Base-by-base conservation (phyloP, 2,329 filamentous ascomycete genomes). In the Ploettnerulaceae sp. region DNA sequence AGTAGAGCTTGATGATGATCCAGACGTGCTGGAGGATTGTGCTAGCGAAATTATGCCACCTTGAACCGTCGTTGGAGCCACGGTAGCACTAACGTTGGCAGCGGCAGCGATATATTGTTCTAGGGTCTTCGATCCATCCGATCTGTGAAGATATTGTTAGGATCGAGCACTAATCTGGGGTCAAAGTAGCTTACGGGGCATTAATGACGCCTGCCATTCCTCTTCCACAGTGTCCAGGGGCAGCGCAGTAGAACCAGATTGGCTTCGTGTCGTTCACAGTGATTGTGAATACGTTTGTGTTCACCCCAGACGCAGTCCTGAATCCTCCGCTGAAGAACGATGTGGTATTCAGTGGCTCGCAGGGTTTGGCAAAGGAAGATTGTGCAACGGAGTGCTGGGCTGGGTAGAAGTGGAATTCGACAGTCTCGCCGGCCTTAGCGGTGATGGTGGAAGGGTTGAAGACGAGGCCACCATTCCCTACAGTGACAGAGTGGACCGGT, bases 381-480 rank as follows among this genome's bases (percentile, higher is more conserved):
- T 70, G 64, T 2, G 66, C 68, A 32, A 79, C 65, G 14, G 69
- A 70, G 68, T 78, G 76, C 64, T 73, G 75, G 48, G 55, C 59
- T 7, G 75, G 69, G 52, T 70, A 71, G 67, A 73, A 79, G 57
- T 74, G 71, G 66, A 72, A 80, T 64, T 79, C 74, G 47, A 80
- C 60, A 3, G 73, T 53, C 49, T 76, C 73, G 48, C 75, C 76
- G 6, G 69, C 47, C 8, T 65, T 61, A 14, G 75, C 76, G 2
- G 67, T 68, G 31, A 77, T 64, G 52, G 69, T 71, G 51, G 71
- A 66, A 1, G 77, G 77, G 38, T 70, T 66, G 62, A 79, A 80
- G 38, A 58, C 60, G 24, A 78, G 67, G 6, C 55, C 58, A 20
- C 50, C 45, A 7, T 49, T 48, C 6, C 65, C 60, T 15, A 65